Percentiles rank a stretch among this genome's conserved stretches.
Conservation (phyloP, 257 asterid species). For the Striga asiatica region DNA sequence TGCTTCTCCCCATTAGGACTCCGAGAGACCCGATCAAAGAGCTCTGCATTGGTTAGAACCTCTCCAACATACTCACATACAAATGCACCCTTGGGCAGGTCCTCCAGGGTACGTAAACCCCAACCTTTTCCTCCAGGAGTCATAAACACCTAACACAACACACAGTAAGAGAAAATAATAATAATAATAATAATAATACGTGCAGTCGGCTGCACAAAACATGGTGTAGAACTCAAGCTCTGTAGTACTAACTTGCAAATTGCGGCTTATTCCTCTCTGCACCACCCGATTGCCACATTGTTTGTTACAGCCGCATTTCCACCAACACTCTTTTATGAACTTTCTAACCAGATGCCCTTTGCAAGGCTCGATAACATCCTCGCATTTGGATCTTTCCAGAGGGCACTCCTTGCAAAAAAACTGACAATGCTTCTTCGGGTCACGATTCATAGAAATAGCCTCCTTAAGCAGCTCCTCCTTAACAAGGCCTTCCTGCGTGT, state of each 20-base stretch:
- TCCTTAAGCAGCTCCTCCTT: conserved; percentile 66
- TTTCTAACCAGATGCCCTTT: conserved; percentile 81
- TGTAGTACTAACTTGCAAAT: conserved; percentile 55
- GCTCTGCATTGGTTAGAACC: conserved; percentile 67
- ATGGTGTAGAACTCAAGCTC: conserved; percentile 2
- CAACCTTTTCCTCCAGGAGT: conserved; percentile 80
- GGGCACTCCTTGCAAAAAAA: conserved; percentile 78
- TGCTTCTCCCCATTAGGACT: conserved; percentile 48
- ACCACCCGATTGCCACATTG: conserved; percentile 95
- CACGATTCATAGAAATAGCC: conserved; percentile 65
- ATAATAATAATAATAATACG: too few relatives aligned
- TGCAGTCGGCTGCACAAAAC: not conserved
- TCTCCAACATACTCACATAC: conserved; percentile 98
- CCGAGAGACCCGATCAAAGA: conserved; percentile 59
- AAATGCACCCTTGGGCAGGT: conserved; percentile 87
- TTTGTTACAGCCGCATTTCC: conserved; percentile 77
- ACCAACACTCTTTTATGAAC: conserved; percentile 93
- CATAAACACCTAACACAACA: conserved; percentile 62
- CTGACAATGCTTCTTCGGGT: conserved; percentile 56
- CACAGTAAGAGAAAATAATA: conserved; percentile 11
- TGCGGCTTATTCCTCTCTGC: conserved; percentile 75
- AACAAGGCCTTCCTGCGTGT: conserved; percentile 69
- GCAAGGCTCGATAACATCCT: conserved; percentile 54
- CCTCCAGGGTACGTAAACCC: conserved; percentile 96
- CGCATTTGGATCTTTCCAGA: conserved; percentile 57